Percentiles rank a stretch among this genome's conserved stretches.
phyloP scores from a whole-genome alignment of 176 grass and related monocot species.

The Avena insularis region DNA sequence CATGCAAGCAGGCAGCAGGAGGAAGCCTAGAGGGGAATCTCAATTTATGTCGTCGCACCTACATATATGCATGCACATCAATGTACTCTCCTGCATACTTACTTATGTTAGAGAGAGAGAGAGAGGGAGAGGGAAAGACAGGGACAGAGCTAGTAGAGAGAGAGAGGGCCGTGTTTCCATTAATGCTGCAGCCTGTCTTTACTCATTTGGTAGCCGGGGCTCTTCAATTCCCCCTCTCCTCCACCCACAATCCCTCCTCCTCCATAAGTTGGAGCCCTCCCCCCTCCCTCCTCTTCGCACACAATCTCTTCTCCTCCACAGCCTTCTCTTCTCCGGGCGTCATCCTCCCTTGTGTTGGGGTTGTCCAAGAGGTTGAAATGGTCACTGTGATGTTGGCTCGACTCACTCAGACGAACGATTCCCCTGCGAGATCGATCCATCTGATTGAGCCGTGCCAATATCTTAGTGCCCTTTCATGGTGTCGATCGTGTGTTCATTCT shows the following conservation, averaged over 20 bases:
- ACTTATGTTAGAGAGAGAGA: slow-evolving; percentile 30
- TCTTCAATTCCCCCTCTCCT: slow-evolving; percentile 58
- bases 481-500: neutral
- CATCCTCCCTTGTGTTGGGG: too few species aligned
- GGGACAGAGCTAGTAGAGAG: neutral
- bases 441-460: slow-evolving; percentile 99
- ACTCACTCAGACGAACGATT: slow-evolving; percentile 72
- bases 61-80: slow-evolving; percentile 58
- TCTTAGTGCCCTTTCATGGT: slow-evolving; percentile 86
- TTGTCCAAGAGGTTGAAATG: slow-evolving; percentile 49
- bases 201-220: slow-evolving; percentile 76
- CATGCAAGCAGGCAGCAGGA: slow-evolving; percentile 37
- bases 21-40: slow-evolving; percentile 52
- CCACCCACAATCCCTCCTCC: neutral
- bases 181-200: slow-evolving; percentile 95
- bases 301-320: too few species aligned
- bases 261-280: slow-evolving; percentile 47
- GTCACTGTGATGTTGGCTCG: slow-evolving; percentile 87
- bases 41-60: slow-evolving; percentile 79
- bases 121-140: slow-evolving; percentile 33
- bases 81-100: slow-evolving; percentile 12
- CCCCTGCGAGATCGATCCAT: neutral
- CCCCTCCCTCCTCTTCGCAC: neutral
- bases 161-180: slow-evolving; percentile 63
- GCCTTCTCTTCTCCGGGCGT: neutral